phyloP scores from a whole-genome alignment of 192 early-diverging fungal genomes.

The Rhizoclosmatium globosum region DNA sequence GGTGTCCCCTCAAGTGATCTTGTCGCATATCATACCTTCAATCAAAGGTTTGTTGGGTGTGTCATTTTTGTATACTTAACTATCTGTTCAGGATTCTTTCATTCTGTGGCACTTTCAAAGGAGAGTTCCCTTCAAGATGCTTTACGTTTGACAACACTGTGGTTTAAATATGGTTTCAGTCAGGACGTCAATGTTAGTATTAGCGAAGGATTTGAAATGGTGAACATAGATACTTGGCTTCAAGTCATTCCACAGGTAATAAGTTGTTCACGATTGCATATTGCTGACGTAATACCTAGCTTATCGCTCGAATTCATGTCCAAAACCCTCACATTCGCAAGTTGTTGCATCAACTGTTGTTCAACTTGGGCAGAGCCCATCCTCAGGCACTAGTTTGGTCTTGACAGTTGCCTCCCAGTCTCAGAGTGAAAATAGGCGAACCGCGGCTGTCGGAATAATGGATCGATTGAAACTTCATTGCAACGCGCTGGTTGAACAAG shows the following conservation, averaged over 20 bases:
- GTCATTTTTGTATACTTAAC: slow-evolving; percentile 8
- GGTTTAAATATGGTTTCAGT: slow-evolving; percentile 88
- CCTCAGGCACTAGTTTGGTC: slow-evolving; percentile 92
- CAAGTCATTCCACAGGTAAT: slow-evolving; percentile 79
- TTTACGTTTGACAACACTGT: slow-evolving; percentile 80
- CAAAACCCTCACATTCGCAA: slow-evolving; percentile 67
- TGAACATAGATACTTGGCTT: slow-evolving; percentile 85
- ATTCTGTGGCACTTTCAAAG: slow-evolving; percentile 81
- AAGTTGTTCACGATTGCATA: background rate
- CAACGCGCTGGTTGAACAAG: slow-evolving; percentile 81
- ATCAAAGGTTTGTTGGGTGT: slow-evolving; percentile 55
- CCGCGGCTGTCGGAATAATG: slow-evolving; percentile 77
- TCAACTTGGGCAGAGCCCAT: slow-evolving; percentile 80
- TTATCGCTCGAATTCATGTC: slow-evolving; percentile 85
- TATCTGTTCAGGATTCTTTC: slow-evolving; percentile 71
- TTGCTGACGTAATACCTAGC: slow-evolving; percentile 43
- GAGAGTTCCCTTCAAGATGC: slow-evolving; percentile 83
- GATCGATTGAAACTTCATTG: slow-evolving; percentile 79
- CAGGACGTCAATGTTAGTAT: slow-evolving; percentile 72
- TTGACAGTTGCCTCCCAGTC: slow-evolving; percentile 88
- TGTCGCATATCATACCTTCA: slow-evolving; percentile 76
- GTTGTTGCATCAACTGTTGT: slow-evolving; percentile 78
- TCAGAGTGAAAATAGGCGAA: slow-evolving; percentile 64
- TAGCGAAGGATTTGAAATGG: slow-evolving; percentile 69
- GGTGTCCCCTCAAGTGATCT: slow-evolving; percentile 57